phyloP scores from a whole-genome alignment of 305 asterid species.

The Fraxinus dipetala region DNA sequence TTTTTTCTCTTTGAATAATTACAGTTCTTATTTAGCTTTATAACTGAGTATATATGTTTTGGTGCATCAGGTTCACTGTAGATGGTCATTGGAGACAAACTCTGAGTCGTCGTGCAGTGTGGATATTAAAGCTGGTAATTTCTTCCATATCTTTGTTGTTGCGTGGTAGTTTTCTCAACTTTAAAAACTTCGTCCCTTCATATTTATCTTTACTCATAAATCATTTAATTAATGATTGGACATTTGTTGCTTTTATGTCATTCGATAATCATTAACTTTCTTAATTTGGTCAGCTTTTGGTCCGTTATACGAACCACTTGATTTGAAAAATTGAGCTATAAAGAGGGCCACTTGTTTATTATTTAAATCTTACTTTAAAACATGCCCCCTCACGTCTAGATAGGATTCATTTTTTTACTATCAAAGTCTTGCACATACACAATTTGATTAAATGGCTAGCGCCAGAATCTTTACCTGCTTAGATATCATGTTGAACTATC shows the following conservation, averaged over 20 bases:
- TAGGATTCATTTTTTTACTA: background rate
- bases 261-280: background rate
- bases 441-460: background rate
- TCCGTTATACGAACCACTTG: background rate
- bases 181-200: background rate
- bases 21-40: no score
- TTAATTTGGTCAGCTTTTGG: background rate
- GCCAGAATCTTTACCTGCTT: background rate
- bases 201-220: background rate
- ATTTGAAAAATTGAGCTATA: background rate
- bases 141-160: background rate
- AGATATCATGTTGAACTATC: background rate
- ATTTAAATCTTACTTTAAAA: background rate
- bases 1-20: background rate
- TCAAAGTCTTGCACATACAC: background rate
- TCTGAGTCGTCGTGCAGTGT: constrained; percentile 61
- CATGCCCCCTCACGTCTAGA: background rate
- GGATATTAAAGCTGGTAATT: constrained; percentile 77
- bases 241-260: background rate
- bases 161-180: background rate
- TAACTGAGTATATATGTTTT: no score
- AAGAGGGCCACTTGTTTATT: background rate
- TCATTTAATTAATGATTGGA: background rate
- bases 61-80: constrained; percentile 72
- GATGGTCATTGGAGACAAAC: constrained; percentile 62